phyloP scores from a whole-genome alignment of 805 yeast species.

The Candida ipomoeae region DNA sequence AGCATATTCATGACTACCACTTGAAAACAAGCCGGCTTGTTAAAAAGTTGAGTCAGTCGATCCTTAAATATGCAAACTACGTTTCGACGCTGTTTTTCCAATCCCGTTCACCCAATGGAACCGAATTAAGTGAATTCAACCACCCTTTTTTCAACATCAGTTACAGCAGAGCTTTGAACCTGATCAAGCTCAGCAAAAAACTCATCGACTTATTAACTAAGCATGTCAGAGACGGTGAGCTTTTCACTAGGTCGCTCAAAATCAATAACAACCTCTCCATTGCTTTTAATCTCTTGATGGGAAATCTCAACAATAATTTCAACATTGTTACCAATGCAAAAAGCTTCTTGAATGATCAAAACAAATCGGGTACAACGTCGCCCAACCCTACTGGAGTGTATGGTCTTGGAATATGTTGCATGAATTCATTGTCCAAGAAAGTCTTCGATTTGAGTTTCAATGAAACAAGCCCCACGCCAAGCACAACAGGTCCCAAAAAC shows the following conservation, averaged over 20 bases:
- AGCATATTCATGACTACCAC: conserved; percentile 34
- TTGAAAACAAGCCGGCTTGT: conserved; percentile 36
- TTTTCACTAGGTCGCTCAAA: conserved; percentile 27
- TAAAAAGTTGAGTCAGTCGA: conserved; percentile 29
- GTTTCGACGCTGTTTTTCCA: conserved; percentile 20
- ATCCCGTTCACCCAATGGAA: conserved; percentile 4
- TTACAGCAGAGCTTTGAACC: conserved; percentile 29
- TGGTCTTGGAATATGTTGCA: conserved; percentile 24
- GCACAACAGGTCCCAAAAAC: not conserved
- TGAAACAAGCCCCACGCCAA: conserved; percentile 1
- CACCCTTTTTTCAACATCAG: conserved; percentile 34
- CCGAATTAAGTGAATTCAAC: conserved; percentile 13
- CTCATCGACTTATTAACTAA: conserved; percentile 28
- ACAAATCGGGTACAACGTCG: not conserved
- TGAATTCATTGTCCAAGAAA: conserved; percentile 22
- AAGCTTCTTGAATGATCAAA: conserved; percentile 6
- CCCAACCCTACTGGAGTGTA: conserved; percentile 1
- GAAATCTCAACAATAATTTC: conserved; percentile 19
- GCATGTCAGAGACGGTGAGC: conserved; percentile 24
- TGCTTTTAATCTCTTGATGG: conserved; percentile 27
- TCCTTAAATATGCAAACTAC: conserved; percentile 29
- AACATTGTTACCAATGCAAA: conserved; percentile 16
- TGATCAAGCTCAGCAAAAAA: conserved; percentile 34
- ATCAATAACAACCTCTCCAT: conserved; percentile 36
- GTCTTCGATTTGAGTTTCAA: conserved; percentile 27